Evolutionary conservation across 169 alveolate species (phyloP), one percentile per base, ranked within the genome.

Genomic region (Besnoitia besnoiti): DNA sequence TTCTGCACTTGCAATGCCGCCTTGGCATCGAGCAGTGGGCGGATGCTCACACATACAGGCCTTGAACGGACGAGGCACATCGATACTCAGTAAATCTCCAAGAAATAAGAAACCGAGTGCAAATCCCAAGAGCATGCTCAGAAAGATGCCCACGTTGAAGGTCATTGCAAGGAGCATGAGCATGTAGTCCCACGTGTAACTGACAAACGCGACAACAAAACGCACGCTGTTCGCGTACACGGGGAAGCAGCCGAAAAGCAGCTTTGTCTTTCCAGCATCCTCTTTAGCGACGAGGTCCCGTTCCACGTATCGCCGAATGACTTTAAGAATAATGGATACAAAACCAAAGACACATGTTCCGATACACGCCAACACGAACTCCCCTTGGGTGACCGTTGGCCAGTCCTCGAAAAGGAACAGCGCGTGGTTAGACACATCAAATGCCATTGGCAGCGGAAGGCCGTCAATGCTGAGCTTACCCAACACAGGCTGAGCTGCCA

Each of bases 121-220:
- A 55, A 92, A 79, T 14, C 95, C 95, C 33, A 84, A 73, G 1
- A 85, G 50, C 80, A 92, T 51, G 37, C 91, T 76, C 27, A 92
- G 39, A 35, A 92, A 87, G 30, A 92, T 89, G 75, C 95, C 95
- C 14, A 92, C 93, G 84, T 92, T 92, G 91, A 92, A 92, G 24
- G 93, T 88, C 95, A 92, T 92, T 12, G 92, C 93, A 33, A 92
- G 87, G 67, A 92, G 90, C 95, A 92, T 92, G 89, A 92, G 62
- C 91, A 89, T 62, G 55, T 92, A 92, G 51, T 92, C 95, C 95
- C 93, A 85, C 44, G 95, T 24, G 77, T 85, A 82, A 47, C 51
- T 89, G 67, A 67, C 24, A 76, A 92, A 89, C 46, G 93, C 91
- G 42, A 87, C 91, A 7, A 44, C 40, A 0, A 50, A 85, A 7